Percentiles rank a stretch among this genome's conserved stretches.
Evolutionary conservation across 1,284 basidiomycete species (phyloP).

Genomic region (Somion occarium): DNA sequence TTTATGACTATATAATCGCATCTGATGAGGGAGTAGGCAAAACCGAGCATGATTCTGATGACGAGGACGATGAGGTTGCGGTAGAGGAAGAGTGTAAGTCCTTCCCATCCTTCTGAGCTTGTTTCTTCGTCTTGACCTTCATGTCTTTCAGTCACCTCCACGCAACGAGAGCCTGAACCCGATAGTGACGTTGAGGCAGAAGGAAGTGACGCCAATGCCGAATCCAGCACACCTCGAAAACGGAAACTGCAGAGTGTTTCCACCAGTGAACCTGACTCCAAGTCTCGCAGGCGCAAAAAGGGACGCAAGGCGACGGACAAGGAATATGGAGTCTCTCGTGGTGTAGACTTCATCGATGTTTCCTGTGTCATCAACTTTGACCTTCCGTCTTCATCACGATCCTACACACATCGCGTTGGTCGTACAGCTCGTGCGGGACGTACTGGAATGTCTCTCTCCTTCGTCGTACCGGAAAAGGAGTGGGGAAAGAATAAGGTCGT

Average conservation of each 20-base stretch:
- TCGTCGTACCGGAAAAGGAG: constrained; percentile 73
- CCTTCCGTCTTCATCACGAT: constrained; percentile 81
- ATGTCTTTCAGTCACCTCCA: constrained; percentile 46
- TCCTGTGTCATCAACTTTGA: constrained; percentile 99
- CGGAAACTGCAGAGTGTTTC: constrained; percentile 13
- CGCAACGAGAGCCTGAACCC: constrained; percentile 41
- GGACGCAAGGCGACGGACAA: constrained; percentile 41
- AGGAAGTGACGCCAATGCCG: constrained; percentile 12
- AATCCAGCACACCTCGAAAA: constrained; percentile 16
- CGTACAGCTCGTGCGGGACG: constrained; percentile 94
- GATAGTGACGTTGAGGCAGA: constrained; percentile 16
- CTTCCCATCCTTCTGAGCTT: not conserved
- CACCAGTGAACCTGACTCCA: constrained; percentile 11
- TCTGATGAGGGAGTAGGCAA: constrained; percentile 81
- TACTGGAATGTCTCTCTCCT: constrained; percentile 90
- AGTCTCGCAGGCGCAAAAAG: constrained; percentile 31
- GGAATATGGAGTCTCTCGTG: constrained; percentile 94
- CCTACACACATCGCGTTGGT: constrained; percentile 96
- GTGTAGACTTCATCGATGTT: constrained; percentile 96
- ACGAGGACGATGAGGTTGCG: constrained; percentile 30
- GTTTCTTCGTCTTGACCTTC: not conserved
- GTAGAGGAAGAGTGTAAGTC: constrained; percentile 41
- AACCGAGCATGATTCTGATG: constrained; percentile 45
- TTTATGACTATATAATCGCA: constrained; percentile 98
- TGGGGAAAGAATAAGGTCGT: constrained; percentile 79